Evolutionary conservation across 352 stramenopile species (phyloP).

Genomic region (Globisporangium parvum): DNA sequence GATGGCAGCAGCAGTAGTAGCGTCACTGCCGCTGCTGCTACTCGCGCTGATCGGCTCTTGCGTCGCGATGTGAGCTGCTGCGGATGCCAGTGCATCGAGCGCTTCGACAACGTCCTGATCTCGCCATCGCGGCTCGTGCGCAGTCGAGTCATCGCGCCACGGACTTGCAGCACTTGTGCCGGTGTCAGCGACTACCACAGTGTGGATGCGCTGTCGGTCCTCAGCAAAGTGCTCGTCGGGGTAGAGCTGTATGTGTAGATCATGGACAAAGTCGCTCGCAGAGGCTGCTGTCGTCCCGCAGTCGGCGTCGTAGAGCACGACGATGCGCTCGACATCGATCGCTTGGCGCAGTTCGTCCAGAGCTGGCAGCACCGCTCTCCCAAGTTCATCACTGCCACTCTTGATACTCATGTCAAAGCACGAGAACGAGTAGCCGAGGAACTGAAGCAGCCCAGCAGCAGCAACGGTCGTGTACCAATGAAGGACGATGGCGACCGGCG

Average conservation of each 20-base stretch:
- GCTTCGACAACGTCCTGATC: constrained; percentile 24
- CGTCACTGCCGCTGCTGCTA: not conserved
- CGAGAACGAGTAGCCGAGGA: constrained; percentile 22
- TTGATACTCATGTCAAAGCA: constrained; percentile 17
- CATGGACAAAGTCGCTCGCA: constrained; percentile 23
- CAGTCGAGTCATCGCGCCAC: not conserved
- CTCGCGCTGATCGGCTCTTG: constrained; percentile 2
- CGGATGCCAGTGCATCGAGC: constrained; percentile 13
- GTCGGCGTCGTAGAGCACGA: constrained; percentile 25
- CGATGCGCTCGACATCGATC: constrained; percentile 21
- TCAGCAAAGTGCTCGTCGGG: constrained; percentile 16
- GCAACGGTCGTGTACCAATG: constrained; percentile 3
- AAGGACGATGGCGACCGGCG: constrained; percentile 21
- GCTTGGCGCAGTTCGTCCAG: constrained; percentile 3
- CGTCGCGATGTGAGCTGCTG: constrained; percentile 16
- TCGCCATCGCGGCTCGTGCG: constrained; percentile 1
- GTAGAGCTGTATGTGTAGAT: constrained; percentile 25
- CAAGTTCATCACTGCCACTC: not conserved
- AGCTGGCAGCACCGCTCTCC: not conserved
- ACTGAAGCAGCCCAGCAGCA: constrained; percentile 3
- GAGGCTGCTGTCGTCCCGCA: constrained; percentile 23
- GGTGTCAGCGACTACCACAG: constrained; percentile 14
- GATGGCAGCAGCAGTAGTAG: not conserved
- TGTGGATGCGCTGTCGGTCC: constrained; percentile 20
- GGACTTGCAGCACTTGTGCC: not conserved